A percentile compares a stretch with the other conserved stretches of the same genome.
phyloP scores from a whole-genome alignment of 495 filamentous ascomycete genomes.

The Tuber microsphaerosporum region DNA sequence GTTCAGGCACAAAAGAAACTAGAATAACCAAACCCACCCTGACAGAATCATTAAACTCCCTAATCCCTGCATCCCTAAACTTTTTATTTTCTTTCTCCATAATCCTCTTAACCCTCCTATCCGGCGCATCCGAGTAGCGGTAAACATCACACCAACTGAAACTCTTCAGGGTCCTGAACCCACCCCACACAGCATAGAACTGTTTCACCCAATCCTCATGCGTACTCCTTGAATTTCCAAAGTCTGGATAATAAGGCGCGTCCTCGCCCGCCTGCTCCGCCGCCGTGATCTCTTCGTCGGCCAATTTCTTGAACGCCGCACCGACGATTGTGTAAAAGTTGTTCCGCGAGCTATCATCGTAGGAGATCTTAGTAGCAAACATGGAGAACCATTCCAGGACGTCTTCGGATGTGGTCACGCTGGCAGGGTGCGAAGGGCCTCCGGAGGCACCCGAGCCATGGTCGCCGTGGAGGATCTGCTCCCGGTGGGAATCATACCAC shows the following conservation, averaged over 20 bases:
- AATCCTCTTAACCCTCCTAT: constrained; percentile 69
- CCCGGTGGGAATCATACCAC: constrained; percentile 94
- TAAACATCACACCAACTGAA: constrained; percentile 88
- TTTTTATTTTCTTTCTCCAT: constrained; percentile 96
- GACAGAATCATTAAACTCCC: constrained; percentile 92
- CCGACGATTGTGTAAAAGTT: constrained; percentile 79
- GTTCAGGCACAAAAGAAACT: background rate
- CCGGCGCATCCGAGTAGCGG: constrained; percentile 73
- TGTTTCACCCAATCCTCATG: constrained; percentile 65
- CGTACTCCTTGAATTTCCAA: constrained; percentile 51
- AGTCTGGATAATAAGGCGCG: constrained; percentile 63
- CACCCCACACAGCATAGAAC: constrained; percentile 77
- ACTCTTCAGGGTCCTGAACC: constrained; percentile 73
- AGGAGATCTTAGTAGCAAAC: constrained; percentile 54
- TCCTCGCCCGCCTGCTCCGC: constrained; percentile 59
- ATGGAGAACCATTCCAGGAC: constrained; percentile 39
- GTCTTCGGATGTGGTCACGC: constrained; percentile 45
- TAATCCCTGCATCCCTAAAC: constrained; percentile 69
- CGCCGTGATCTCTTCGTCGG: constrained; percentile 68
- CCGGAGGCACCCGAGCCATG: constrained; percentile 13
- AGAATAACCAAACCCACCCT: constrained; percentile 35
- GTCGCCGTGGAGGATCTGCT: constrained; percentile 65
- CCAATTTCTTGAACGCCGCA: constrained; percentile 69
- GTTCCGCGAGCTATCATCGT: constrained; percentile 64
- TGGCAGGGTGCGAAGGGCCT: constrained; percentile 27